Conservation (phyloP, 2,329 filamentous ascomycete genomes). For the Xylaria sp. region DNA sequence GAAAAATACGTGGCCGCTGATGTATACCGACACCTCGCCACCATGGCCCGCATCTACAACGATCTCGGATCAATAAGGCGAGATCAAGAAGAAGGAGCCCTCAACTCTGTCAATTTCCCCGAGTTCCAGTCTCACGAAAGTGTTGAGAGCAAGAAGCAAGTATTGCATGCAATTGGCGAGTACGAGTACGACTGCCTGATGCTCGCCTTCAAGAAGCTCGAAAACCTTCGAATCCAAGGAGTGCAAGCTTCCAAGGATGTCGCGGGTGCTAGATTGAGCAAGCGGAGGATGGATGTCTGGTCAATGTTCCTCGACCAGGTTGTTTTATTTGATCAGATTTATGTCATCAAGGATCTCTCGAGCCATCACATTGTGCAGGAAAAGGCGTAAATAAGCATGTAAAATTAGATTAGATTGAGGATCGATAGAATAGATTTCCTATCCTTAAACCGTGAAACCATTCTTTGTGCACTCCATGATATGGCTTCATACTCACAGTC, state of each 20-base stretch:
- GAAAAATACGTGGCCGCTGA: constrained; percentile 38
- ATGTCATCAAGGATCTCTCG: constrained; percentile 48
- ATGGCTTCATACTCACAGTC: neutral
- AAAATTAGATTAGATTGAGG: constrained; percentile 11
- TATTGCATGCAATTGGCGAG: constrained; percentile 42
- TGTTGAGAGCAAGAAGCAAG: constrained; percentile 30
- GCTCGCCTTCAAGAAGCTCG: constrained; percentile 34
- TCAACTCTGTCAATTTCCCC: constrained; percentile 51
- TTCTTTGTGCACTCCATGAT: neutral
- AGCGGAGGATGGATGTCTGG: constrained; percentile 34
- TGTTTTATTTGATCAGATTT: constrained; percentile 53
- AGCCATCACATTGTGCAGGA: constrained; percentile 37
- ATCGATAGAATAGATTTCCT: constrained; percentile 18
- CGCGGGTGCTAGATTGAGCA: constrained; percentile 27
- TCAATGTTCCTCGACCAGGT: constrained; percentile 49
- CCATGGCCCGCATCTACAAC: constrained; percentile 51
- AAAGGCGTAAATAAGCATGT: constrained; percentile 25
- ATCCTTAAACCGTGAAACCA: constrained; percentile 3
- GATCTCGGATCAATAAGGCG: constrained; percentile 49
- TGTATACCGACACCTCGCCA: constrained; percentile 41
- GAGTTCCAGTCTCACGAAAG: constrained; percentile 41
- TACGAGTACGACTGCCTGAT: constrained; percentile 46
- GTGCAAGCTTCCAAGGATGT: constrained; percentile 28
- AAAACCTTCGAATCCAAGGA: constrained; percentile 20
- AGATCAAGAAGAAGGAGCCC: constrained; percentile 47